Percentiles rank a stretch among this genome's conserved stretches.
Evolutionary conservation across 495 filamentous ascomycete genomes (phyloP).

Genomic region (Umbilicaria muhlenbergii): DNA sequence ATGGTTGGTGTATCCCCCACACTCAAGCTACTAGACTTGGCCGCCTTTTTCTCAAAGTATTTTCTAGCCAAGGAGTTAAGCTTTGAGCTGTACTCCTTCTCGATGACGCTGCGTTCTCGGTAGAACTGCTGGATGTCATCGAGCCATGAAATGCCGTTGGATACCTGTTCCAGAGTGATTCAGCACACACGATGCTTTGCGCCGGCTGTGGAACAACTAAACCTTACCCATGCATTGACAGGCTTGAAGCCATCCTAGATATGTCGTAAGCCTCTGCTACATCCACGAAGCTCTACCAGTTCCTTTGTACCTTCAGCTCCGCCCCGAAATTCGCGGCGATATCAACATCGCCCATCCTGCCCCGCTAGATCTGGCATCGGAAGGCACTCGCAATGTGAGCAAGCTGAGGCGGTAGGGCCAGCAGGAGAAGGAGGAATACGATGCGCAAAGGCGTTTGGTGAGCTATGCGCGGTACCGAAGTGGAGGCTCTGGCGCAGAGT

Average conservation of each 20-base stretch:
- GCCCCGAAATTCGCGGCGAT: slow-evolving; percentile 69
- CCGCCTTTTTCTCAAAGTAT: slow-evolving; percentile 91
- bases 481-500: too few species aligned
- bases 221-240: slow-evolving; percentile 71
- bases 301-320: slow-evolving; percentile 62
- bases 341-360: slow-evolving; percentile 57
- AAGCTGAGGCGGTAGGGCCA: too few species aligned
- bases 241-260: slow-evolving; percentile 83
- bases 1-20: slow-evolving; percentile 87
- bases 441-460: too few species aligned
- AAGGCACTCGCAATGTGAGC: too few species aligned
- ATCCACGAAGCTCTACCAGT: not conserved
- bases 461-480: too few species aligned
- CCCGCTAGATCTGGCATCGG: slow-evolving; percentile 1
- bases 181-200: not conserved
- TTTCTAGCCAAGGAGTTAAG: slow-evolving; percentile 78
- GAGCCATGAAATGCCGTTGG: slow-evolving; percentile 79
- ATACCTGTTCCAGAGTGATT: slow-evolving; percentile 33
- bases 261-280: slow-evolving; percentile 4
- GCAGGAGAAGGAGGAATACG: too few species aligned
- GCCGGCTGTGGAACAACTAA: slow-evolving; percentile 9
- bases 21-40: slow-evolving; percentile 74
- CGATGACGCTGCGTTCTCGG: slow-evolving; percentile 79
- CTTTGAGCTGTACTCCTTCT: slow-evolving; percentile 90
- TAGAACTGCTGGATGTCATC: slow-evolving; percentile 97